phyloP scores from a whole-genome alignment of 2,329 filamentous ascomycete species.

The Fusarium coicis region DNA sequence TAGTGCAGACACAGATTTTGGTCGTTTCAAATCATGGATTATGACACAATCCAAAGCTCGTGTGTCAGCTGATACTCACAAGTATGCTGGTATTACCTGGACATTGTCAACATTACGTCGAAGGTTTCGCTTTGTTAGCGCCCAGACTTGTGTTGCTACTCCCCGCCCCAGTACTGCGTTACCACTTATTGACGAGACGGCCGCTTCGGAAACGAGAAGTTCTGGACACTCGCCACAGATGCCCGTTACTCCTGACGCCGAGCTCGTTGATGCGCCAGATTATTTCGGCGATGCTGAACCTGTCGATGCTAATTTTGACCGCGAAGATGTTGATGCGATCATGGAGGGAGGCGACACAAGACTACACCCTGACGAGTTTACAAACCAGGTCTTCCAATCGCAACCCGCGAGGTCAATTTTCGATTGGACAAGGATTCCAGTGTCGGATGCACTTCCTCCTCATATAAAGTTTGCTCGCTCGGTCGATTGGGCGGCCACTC shows the following conservation, averaged over 20 bases:
- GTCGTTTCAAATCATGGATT: constrained; percentile 76
- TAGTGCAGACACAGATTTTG: constrained; percentile 60
- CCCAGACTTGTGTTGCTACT: constrained; percentile 52
- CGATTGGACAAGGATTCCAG: constrained; percentile 81
- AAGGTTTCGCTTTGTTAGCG: constrained; percentile 75
- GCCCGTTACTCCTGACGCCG: constrained; percentile 48
- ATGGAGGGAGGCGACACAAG: constrained; percentile 43
- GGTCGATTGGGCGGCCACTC: constrained; percentile 77
- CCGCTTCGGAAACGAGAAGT: constrained; percentile 48
- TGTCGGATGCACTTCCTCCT: constrained; percentile 70
- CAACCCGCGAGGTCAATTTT: constrained; percentile 65
- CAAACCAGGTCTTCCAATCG: constrained; percentile 53
- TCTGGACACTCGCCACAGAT: constrained; percentile 52
- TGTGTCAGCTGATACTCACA: constrained; percentile 65
- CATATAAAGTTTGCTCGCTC: constrained; percentile 80
- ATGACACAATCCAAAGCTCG: constrained; percentile 64
- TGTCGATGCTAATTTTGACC: constrained; percentile 17
- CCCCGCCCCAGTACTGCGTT: constrained; percentile 54
- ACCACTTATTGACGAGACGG: constrained; percentile 50
- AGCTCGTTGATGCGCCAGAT: constrained; percentile 49
- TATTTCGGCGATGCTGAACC: constrained; percentile 55
- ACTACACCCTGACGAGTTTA: constrained; percentile 55
- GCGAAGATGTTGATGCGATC: constrained; percentile 33
- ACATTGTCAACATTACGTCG: constrained; percentile 75
- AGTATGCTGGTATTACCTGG: constrained; percentile 76